Base-by-base conservation (phyloP, 2,329 filamentous ascomycete genomes). In the Aspergillus udagawae region DNA sequence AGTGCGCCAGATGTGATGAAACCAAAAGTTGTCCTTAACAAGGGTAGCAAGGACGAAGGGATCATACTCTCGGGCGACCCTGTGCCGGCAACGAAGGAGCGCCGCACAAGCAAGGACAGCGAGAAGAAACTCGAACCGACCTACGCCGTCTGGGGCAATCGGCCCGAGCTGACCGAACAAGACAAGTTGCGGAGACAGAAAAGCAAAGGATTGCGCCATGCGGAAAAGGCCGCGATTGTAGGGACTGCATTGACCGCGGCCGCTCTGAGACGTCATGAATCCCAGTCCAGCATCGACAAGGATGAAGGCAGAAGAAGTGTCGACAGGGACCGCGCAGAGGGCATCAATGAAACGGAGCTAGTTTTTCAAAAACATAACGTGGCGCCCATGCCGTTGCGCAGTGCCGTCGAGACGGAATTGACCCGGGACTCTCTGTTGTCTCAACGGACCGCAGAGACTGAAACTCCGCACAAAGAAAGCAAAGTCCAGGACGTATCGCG, bases 371-470 rank as follows among this genome's bases (percentile, higher is more conserved):
- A 73, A 62, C 81, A 85, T 52, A 79, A 86, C 51, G 83, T 90
- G 14, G 88, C 92, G 6, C 90, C 90, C 5, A 91, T 97, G 88
- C 93, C 93, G 2, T 82, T 96, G 60, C 88, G 89, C 73, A 96
- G 92, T 73, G 90, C 91, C 55, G 84, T 96, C 56, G 85, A 89
- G 45, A 96, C 93, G 0, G 92, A 97, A 52, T 75, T 97, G 55
- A 97, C 93, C 0, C 83, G 93, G 65, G 89, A 89, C 17, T 97
- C 93, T 0, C 90, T 97, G 54, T 76, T 94, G 20, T 94, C 92
- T 4, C 89, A 90, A 29, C 86, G 89, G 28, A 90, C 90, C 0
- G 90, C 91, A 62, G 80, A 86, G 52, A 88, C 90, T 17, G 81
- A 83, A 49, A 90, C 89, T 20, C 85, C 87, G 23, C 87, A 81